phyloP scores from a whole-genome alignment of 306 rosid species.

The Biancaea sappan region DNA sequence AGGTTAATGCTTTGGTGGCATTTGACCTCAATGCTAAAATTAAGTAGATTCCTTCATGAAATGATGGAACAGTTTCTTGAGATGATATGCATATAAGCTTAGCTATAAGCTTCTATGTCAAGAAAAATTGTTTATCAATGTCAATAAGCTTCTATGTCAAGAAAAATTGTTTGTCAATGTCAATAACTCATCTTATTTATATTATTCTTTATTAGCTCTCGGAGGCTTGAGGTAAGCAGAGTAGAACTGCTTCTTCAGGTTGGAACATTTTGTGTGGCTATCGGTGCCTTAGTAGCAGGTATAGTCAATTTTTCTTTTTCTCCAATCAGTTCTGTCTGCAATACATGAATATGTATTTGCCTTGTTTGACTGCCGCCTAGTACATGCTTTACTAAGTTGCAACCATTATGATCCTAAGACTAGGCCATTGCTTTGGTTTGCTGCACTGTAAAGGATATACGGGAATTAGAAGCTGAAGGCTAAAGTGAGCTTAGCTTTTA shows the following conservation, averaged over 20 bases:
- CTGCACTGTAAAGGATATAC: background rate
- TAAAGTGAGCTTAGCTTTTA: background rate
- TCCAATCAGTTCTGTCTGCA: background rate
- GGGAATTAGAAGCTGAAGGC: background rate
- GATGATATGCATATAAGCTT: constrained; percentile 22
- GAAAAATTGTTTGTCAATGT: constrained; percentile 12
- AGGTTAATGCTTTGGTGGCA: background rate
- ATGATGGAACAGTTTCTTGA: background rate
- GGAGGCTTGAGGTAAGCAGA: constrained; percentile 98
- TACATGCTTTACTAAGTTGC: background rate
- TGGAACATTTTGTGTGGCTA: constrained; percentile 87
- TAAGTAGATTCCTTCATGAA: background rate
- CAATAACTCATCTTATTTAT: constrained; percentile 11
- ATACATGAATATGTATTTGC: background rate
- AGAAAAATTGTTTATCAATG: constrained; percentile 13
- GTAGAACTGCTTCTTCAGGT: constrained; percentile 98
- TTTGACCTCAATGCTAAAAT: background rate
- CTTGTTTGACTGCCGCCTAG: background rate
- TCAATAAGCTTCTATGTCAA: background rate
- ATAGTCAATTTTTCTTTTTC: background rate
- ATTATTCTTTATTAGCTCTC: constrained; percentile 76
- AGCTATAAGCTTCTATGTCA: constrained; percentile 3
- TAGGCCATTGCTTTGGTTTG: background rate
- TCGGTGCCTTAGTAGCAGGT: constrained; percentile 98
- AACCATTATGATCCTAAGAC: background rate